These are phyloP conservation scores for Artemisia argyi DNA, from an alignment of 129 eudicot genomes.

Conservation along the genomic window DNA sequence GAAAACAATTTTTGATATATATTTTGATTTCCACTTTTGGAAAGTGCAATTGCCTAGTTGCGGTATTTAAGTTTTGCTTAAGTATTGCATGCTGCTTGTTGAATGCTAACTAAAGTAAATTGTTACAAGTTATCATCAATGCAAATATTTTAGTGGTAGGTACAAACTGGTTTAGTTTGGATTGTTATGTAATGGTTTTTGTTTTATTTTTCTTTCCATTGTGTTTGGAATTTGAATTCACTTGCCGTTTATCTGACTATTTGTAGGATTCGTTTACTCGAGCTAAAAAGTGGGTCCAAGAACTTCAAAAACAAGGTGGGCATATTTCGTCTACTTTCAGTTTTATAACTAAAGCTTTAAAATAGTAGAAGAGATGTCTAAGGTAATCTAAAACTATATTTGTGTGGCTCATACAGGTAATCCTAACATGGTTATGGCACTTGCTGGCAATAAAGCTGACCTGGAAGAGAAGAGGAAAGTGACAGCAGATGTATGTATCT, in stretches of 20 bases:
- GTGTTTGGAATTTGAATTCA: slow-evolving; percentile 10
- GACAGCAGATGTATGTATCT: slow-evolving; percentile 72
- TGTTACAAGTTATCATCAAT: too few species aligned
- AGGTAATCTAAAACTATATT: slow-evolving; percentile 2
- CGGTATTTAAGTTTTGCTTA: not conserved
- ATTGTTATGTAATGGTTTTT: not conserved
- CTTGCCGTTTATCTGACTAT: slow-evolving; percentile 10
- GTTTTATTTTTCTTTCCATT: not conserved
- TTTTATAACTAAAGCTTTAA: not conserved
- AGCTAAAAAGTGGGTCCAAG: slow-evolving; percentile 99
- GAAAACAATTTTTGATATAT: not conserved
- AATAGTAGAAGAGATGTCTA: not conserved
- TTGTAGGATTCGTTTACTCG: slow-evolving; percentile 80
- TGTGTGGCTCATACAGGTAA: slow-evolving; percentile 53
- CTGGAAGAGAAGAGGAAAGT: slow-evolving; percentile 91
- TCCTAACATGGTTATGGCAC: slow-evolving; percentile 97
- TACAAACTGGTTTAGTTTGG: not conserved
- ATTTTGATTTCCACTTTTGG: not conserved
- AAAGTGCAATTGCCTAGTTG: not conserved
- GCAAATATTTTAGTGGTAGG: not conserved
- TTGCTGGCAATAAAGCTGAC: slow-evolving; percentile 95
- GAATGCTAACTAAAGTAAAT: not conserved
- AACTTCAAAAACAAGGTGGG: slow-evolving; percentile 95
- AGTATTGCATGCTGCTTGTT: not conserved
- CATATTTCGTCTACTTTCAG: not conserved